phyloP scores from a whole-genome alignment of 169 alveolate genomes.

The Eimeria sp. region DNA sequence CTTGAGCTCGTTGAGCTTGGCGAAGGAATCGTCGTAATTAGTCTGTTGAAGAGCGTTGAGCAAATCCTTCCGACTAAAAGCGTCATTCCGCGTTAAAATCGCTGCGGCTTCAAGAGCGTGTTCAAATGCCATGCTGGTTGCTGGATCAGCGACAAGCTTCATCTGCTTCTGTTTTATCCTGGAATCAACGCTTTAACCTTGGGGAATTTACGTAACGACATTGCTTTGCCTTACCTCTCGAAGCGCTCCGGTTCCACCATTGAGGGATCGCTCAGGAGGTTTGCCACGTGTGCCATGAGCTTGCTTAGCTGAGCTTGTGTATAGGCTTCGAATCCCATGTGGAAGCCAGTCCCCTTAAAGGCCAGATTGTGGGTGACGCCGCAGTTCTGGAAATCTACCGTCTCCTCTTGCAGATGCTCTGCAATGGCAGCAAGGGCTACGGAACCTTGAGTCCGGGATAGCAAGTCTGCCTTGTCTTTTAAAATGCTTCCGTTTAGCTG shows the following conservation, averaged over 20 bases:
- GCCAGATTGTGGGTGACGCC: conserved; percentile 76
- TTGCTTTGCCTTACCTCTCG: conserved; percentile 42
- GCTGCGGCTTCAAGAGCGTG: conserved; percentile 83
- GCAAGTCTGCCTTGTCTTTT: conserved; percentile 46
- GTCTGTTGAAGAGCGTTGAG: conserved; percentile 73
- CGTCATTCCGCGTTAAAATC: conserved; percentile 77
- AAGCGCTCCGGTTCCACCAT: conserved; percentile 80
- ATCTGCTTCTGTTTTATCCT: conserved; percentile 74
- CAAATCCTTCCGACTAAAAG: conserved; percentile 73
- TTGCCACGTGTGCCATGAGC: conserved; percentile 74
- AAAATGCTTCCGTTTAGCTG: conserved; percentile 70
- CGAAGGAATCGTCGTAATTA: conserved; percentile 36
- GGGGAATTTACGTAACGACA: neutral
- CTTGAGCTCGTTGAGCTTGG: conserved; percentile 73
- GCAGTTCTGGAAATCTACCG: conserved; percentile 76
- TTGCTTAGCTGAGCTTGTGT: conserved; percentile 70
- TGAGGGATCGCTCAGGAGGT: conserved; percentile 38
- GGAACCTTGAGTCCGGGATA: conserved; percentile 57
- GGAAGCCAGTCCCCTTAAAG: conserved; percentile 69
- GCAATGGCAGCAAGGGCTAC: conserved; percentile 66
- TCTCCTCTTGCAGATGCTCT: conserved; percentile 81
- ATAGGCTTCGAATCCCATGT: conserved; percentile 75
- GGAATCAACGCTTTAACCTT: neutral
- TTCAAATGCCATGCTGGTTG: conserved; percentile 80
- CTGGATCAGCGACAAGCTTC: conserved; percentile 77